Percentiles rank a stretch among this genome's conserved stretches.
Evolutionary conservation across 129 eudicot species (phyloP).

Genomic region (Rutidosis leptorrhynchoides): DNA sequence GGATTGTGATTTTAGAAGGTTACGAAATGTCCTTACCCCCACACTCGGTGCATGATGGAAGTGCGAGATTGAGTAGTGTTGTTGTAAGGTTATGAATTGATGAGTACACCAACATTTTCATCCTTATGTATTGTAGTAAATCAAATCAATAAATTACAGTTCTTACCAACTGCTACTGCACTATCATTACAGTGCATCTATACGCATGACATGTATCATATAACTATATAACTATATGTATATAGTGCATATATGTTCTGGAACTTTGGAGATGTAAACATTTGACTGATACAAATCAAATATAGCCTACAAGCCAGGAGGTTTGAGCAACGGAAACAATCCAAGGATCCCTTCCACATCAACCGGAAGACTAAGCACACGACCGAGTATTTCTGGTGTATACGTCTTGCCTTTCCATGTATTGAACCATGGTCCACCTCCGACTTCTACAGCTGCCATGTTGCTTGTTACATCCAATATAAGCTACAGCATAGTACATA

Average conservation of each 20-base stretch:
- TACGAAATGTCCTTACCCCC: too few relatives aligned
- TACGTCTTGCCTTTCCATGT: conserved; percentile 73
- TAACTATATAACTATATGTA: too few relatives aligned
- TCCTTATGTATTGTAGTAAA: not conserved
- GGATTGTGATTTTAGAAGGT: too few relatives aligned
- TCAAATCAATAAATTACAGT: not conserved
- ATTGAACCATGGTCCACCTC: conserved; percentile 99
- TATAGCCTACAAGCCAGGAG: conserved; percentile 70
- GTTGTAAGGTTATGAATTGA: too few relatives aligned
- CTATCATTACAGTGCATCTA: not conserved
- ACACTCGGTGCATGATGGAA: too few relatives aligned
- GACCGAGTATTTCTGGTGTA: conserved; percentile 68
- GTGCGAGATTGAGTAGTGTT: too few relatives aligned
- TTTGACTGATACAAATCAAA: not conserved
- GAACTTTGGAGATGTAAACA: not conserved
- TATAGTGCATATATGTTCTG: not conserved
- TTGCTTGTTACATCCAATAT: conserved; percentile 84
- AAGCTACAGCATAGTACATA: conserved; percentile 42
- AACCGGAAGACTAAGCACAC: conserved; percentile 64
- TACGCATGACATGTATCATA: conserved; percentile 3
- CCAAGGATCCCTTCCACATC: conserved; percentile 72
- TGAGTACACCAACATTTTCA: too few relatives aligned
- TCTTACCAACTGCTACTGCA: not conserved
- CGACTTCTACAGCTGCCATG: conserved; percentile 97
- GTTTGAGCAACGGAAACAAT: conserved; percentile 71